Base-by-base conservation (phyloP, 257 asterid species). In the Euphrasia confusa region DNA sequence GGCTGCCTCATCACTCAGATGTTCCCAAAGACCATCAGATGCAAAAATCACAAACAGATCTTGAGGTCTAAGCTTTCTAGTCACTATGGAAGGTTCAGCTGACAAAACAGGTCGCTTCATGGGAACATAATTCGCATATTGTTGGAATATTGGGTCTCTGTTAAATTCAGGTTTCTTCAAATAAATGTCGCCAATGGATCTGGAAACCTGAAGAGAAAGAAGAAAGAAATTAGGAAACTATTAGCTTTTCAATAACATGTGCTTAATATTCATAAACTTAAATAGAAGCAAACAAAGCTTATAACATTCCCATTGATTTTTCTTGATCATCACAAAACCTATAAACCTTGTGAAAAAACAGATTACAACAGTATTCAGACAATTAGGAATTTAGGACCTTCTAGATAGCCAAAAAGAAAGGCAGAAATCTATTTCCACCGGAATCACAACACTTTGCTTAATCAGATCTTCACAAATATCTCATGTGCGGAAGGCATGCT, bases 21-120 rank as follows among this genome's bases (percentile, higher is more conserved):
- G 90, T 59, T 93, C 99, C 99, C 97, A 93, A 40, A 93, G 94
- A 68, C 99, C 99, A 82, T 93, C 99, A 21, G 99, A 89, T 18
- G 99, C 99, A 64, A 93, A 93, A 48, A 93, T 93, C 42, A 93
- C 50, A 72, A 93, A 93, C 68, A 80, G 44, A 74, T 93, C 99
- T 64, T 87, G 83, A 39, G 89, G 94, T 73, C 79, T 73, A 5
- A 93, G 83, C 82, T 85, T 85, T 74, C 95, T 71, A 53, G 79
- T 81, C 60, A 84, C 73, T 39, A 93, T 83, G 28, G 97, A 89
- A 61, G 99, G 99, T 72, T 89, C 99, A 18, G 99, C 91, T 24
- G 96, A 39, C 78, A 93, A 67, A 11, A 87, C 79, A 2, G 99
- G 85, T 69, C 84, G 75, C 70, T 78, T 93, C 86, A 93, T 77